Percentiles rank a stretch among this genome's conserved stretches.
Conservation (phyloP, 148 eudicot genomes). For the Rhododendron molle region DNA sequence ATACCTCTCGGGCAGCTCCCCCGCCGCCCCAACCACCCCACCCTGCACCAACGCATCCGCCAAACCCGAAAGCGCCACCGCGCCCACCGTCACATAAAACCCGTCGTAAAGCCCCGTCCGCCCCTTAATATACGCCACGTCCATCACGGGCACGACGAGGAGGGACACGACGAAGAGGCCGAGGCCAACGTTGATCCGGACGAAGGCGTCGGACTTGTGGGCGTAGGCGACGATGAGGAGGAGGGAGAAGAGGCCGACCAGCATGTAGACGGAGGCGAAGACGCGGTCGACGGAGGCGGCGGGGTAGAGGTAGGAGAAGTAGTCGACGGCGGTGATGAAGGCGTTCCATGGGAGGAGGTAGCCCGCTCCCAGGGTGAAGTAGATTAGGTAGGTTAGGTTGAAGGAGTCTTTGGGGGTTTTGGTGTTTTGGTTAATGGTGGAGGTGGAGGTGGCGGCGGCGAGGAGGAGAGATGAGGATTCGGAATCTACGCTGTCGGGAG, state of each 20-base stretch:
- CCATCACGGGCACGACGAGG: conserved; percentile 57
- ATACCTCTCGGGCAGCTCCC: conserved; percentile 73
- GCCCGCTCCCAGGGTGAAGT: conserved; percentile 59
- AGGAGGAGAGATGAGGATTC: neutral
- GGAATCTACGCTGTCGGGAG: neutral
- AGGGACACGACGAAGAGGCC: conserved; percentile 47
- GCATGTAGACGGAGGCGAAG: conserved; percentile 60
- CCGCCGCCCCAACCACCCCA: conserved; percentile 66
- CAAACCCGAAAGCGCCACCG: conserved; percentile 52
- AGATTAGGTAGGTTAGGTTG: conserved; percentile 64
- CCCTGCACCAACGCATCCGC: conserved; percentile 86
- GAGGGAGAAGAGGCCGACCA: conserved; percentile 39
- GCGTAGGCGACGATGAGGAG: conserved; percentile 39
- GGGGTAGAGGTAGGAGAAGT: conserved; percentile 35
- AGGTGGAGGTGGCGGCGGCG: neutral
- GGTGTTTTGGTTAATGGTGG: neutral
- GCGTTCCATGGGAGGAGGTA: conserved; percentile 68
- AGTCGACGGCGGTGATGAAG: conserved; percentile 76
- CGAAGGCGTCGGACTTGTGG: conserved; percentile 20
- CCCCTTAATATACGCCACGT: conserved; percentile 52
- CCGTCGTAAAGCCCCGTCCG: conserved; percentile 44
- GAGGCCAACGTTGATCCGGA: conserved; percentile 56
- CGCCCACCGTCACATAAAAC: conserved; percentile 57
- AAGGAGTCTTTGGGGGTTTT: conserved; percentile 48
- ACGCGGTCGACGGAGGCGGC: conserved; percentile 58